Evolutionary conservation across 164 flowering plant species (phyloP), one percentile per base, ranked within the genome.

Genomic region (Vitis rotundifolia): DNA sequence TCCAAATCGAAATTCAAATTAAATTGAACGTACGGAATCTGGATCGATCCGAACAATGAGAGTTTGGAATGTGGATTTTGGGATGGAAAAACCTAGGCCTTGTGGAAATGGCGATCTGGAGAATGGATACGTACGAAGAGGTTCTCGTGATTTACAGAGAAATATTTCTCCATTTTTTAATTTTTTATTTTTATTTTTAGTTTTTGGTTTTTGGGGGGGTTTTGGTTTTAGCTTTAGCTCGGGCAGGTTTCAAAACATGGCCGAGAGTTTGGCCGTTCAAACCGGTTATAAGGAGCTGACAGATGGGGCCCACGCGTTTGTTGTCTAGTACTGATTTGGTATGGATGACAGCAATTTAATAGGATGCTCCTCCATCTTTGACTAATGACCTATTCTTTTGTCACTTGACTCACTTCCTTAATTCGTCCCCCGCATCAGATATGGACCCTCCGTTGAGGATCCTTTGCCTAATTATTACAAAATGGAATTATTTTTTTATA

Each of bases 141-240:
- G n/a, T 51, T 52, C 57, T 51, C 19, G 8, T 68, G 55, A 58
- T 59, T 68, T 68, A 58, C 63, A 49, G 56, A 68, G 37, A 18
- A 26, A 3, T 50, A 18, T 2, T 49, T 66, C 18, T 70, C 14
- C 7, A 37, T 37, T 37, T 37, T 3, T 3, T 0, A 0, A 37
- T 3, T 14, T 16, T 31, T 63, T 63, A 8, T 47, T 19, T 62
- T 16, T 44, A 14, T 13, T 49, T 28, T 47, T 16, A 1, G 53
- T 1, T 9, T 57, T 53, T 53, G 0, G 16, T 56, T n/a, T 16
- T 4, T 19, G 26, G 26, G 9, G 59, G 64, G 64, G 19, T 37
- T 22, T 61, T 37, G 6, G 64, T 37, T 37, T 37, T 37, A 37
- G 44, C 44, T 37, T 6, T 37, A 5, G 44, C 44, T 37, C 44